Conservation (phyloP, 768 basidiomycete genomes). For the Arthromyces matolae region DNA sequence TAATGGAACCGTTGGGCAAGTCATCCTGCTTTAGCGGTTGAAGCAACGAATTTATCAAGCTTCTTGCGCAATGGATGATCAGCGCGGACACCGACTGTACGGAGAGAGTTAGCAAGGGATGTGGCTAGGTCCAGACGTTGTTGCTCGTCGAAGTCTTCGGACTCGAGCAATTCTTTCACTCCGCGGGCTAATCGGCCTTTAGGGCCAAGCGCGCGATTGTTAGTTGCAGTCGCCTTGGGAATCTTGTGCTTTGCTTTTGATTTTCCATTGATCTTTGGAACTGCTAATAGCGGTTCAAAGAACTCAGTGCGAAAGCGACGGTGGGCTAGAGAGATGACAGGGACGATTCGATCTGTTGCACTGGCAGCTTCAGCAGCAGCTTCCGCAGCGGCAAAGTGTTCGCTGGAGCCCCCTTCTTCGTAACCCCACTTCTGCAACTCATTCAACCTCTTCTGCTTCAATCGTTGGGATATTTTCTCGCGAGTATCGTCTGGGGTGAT, state of each 20-base stretch:
- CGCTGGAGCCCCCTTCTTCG: constrained; percentile 44
- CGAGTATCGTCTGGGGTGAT: constrained; percentile 50
- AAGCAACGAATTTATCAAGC: constrained; percentile 52
- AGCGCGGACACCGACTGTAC: constrained; percentile 50
- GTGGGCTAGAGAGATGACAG: constrained; percentile 59
- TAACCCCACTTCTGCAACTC: constrained; percentile 76
- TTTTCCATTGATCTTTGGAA: constrained; percentile 62
- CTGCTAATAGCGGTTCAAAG: constrained; percentile 62
- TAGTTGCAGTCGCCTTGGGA: constrained; percentile 36
- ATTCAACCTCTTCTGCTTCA: constrained; percentile 55
- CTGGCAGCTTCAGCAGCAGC: constrained; percentile 75
- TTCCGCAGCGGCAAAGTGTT: constrained; percentile 54
- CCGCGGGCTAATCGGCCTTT: constrained; percentile 69
- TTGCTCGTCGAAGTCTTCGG: constrained; percentile 41
- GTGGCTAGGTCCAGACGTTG: constrained; percentile 43
- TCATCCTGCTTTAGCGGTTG: constrained; percentile 13
- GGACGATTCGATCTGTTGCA: constrained; percentile 59
- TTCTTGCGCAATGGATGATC: constrained; percentile 70
- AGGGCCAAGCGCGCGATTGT: constrained; percentile 42
- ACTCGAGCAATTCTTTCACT: constrained; percentile 61
- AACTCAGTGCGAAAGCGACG: constrained; percentile 72
- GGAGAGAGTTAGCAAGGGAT: constrained; percentile 49
- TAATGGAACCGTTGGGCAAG: neutral
- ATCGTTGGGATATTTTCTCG: constrained; percentile 52
- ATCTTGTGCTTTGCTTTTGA: constrained; percentile 48